Evolutionary conservation across 768 basidiomycete species (phyloP).

Genomic region (Obba rivulosa): DNA sequence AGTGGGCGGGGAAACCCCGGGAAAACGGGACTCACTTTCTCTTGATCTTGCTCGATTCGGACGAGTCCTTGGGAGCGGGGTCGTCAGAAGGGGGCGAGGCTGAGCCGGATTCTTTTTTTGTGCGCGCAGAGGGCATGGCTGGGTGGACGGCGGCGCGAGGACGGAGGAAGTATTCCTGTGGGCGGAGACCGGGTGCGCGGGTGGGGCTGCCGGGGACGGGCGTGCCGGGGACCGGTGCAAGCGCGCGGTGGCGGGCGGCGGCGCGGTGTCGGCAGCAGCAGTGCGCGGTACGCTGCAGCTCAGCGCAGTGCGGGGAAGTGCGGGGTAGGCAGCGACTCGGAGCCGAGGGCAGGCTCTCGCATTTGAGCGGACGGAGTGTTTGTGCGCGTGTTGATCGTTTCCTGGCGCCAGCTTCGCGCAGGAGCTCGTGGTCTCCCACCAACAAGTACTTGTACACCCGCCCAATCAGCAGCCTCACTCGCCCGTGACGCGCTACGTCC

Average conservation of each 20-base stretch:
- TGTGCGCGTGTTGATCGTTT: conserved; percentile 18
- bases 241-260: too few relatives aligned
- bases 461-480: too few relatives aligned
- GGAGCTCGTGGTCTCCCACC: too few relatives aligned
- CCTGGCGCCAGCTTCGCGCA: conserved; percentile 6
- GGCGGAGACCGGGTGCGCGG: conserved; percentile 13
- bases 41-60: conserved; percentile 73
- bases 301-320: too few relatives aligned
- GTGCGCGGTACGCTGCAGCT: too few relatives aligned
- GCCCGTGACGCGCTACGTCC: too few relatives aligned
- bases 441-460: too few relatives aligned
- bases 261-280: too few relatives aligned
- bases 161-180: conserved; percentile 21
- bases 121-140: conserved; percentile 61
- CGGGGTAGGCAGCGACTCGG: too few relatives aligned
- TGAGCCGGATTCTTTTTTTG: conserved; percentile 61
- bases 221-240: conserved; percentile 4
- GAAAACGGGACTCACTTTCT: conserved; percentile 63
- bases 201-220: not conserved
- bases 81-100: conserved; percentile 65
- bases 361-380: conserved; percentile 12
- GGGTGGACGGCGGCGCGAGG: conserved; percentile 13
- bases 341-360: too few relatives aligned
- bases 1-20: conserved; percentile 54
- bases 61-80: conserved; percentile 44